Evolutionary conservation across 2,329 filamentous ascomycete genomes (phyloP).

Genomic region (Colletotrichum australisinense): DNA sequence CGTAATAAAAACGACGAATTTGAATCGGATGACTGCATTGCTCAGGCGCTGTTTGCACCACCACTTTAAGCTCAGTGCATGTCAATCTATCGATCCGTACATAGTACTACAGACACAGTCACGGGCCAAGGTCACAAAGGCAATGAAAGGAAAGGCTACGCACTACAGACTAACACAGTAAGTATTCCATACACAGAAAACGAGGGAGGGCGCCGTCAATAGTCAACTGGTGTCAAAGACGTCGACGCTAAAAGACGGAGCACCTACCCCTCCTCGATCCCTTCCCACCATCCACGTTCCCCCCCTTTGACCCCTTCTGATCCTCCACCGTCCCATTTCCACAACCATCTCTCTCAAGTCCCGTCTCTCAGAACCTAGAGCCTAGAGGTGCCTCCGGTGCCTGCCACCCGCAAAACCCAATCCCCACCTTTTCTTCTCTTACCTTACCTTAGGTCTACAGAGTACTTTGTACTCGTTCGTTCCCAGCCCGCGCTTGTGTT

Average conservation of each 20-base stretch:
- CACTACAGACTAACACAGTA: not conserved
- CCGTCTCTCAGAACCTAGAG: no score
- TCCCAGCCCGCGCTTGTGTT: not conserved
- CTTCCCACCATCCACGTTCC: not conserved
- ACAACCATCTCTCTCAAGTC: not conserved
- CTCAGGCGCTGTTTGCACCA: not conserved
- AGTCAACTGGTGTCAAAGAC: not conserved
- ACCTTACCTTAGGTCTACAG: no score
- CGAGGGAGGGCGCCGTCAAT: not conserved
- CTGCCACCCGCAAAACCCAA: not conserved
- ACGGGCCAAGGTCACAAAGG: not conserved
- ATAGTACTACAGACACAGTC: not conserved
- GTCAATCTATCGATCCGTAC: not conserved
- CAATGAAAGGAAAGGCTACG: not conserved
- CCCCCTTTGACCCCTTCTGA: not conserved
- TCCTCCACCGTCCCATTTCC: constrained; percentile 6
- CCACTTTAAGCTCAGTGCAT: not conserved
- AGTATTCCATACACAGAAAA: not conserved
- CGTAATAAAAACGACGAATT: not conserved
- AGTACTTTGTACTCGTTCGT: not conserved
- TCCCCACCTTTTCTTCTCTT: not conserved
- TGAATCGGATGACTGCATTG: not conserved
- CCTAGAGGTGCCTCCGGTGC: not conserved
- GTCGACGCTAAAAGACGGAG: constrained; percentile 13
- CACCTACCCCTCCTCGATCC: constrained; percentile 26